Evolutionary conservation across 2,329 filamentous ascomycete genomes (phyloP), one percentile per base, ranked within the genome.

Genomic region (Pezicula carpinea): DNA sequence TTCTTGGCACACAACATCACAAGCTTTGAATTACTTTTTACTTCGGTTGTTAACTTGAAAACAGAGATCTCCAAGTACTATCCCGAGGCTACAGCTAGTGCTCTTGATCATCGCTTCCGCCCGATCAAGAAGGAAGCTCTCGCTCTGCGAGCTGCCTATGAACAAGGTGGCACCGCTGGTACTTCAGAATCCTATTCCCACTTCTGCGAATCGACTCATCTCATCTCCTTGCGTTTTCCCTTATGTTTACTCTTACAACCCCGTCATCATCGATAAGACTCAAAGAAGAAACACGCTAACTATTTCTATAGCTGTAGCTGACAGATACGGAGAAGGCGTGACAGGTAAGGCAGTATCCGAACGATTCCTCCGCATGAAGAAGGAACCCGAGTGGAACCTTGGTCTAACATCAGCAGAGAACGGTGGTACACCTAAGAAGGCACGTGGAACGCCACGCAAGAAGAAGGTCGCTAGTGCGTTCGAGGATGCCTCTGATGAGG

Each of bases 21-120:
- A 39, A 15, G 26, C 35, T n/a, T 8, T 10, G 23, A 26, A 39
- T n/a, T 21, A 7, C 8, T 34, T 8, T 42, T 7, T 5, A 10
- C 23, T 13, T 10, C n/a, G 43, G 17, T 33, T 51, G 51, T 57
- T 59, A 47, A 59, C 52, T 6, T 48, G 10, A 17, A 15, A 10
- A 32, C 39, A 61, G 57, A 49, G 14, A 58, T 60, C 33, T 47
- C 57, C 22, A 35, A 43, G 13, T 57, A 50, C 15, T 47, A 57
- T 42, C 44, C 46, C 14, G 50, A 60, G 13, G 50, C 52, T 7
- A 59, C 59, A 4, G 41, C 19, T 17, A 44, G 14, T 49, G 50
- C 61, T 1, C 44, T 64, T 13, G 45, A 63, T n/a, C 59, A 64
- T 44, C 44, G 47, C 10, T 61, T 63, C 34, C 52, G 60, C 8